Evolutionary conservation across 1,284 basidiomycete genomes (phyloP).

Genomic region (Trichosporon ovoides): DNA sequence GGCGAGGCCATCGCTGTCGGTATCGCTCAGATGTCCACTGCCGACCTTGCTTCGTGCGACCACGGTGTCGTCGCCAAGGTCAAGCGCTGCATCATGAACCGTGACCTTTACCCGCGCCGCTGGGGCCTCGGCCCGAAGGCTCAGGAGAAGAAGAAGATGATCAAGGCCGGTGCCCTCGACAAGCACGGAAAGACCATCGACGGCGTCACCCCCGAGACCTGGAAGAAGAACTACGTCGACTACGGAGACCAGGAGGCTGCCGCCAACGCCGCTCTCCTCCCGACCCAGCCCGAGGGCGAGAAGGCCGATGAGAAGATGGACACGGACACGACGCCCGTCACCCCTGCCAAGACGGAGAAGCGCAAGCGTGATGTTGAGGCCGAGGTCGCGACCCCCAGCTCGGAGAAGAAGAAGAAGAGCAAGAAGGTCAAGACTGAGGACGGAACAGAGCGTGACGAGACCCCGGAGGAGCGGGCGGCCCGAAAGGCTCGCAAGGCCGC

Average conservation of each 20-base stretch:
- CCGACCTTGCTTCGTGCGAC: conserved; percentile 97
- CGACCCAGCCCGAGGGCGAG: conserved; percentile 40
- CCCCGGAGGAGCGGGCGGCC: conserved; percentile 44
- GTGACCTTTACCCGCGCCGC: conserved; percentile 96
- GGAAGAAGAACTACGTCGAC: conserved; percentile 91
- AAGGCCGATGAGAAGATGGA: conserved; percentile 20
- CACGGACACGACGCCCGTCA: conserved; percentile 44
- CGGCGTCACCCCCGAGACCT: conserved; percentile 83
- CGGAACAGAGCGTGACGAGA: conserved; percentile 50
- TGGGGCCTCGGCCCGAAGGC: conserved; percentile 98
- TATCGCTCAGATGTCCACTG: conserved; percentile 95
- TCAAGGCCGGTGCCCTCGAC: conserved; percentile 92
- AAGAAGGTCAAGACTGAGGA: conserved; percentile 50
- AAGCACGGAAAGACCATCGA: conserved; percentile 90
- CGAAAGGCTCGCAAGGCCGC: conserved; percentile 45
- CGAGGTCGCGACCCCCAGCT: conserved; percentile 45
- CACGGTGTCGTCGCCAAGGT: conserved; percentile 99
- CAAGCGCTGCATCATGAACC: conserved; percentile 99
- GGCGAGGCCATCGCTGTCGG: conserved; percentile 98
- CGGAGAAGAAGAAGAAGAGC: conserved; percentile 60
- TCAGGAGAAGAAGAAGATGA: conserved; percentile 95
- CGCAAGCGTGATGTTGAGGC: conserved; percentile 51
- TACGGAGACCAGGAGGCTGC: conserved; percentile 56
- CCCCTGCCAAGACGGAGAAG: conserved; percentile 51
- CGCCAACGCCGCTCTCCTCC: conserved; percentile 21